These are phyloP conservation scores for Boeremia exigua DNA, from an alignment of 2,329 filamentous ascomycete genomes.

Conservation along the genomic window DNA sequence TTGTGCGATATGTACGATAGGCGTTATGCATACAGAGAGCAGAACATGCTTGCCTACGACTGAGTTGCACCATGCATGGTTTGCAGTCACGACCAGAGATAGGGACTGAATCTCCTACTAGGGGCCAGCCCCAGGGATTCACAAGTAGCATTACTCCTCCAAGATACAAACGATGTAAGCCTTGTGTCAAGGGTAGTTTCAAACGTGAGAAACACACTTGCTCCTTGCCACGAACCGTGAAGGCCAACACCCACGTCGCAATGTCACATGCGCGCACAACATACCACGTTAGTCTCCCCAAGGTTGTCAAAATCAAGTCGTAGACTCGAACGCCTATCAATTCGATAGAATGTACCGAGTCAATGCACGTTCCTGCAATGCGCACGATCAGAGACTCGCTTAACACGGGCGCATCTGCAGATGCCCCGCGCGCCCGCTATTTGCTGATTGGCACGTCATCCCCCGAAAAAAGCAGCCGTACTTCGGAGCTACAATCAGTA, in stretches of 20 bases:
- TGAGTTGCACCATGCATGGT: neutral
- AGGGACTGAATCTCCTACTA: neutral
- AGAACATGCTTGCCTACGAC: neutral
- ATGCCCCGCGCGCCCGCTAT: neutral
- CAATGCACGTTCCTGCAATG: neutral
- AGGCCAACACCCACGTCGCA: no score
- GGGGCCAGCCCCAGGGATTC: no score
- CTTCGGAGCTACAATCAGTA: conserved; percentile 14
- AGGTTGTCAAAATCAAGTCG: neutral
- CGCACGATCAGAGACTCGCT: neutral
- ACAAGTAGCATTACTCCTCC: no score
- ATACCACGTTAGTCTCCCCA: neutral
- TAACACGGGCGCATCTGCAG: conserved; percentile 9
- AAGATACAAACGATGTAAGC: no score
- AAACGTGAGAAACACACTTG: no score
- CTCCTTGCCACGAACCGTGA: no score
- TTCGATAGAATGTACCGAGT: no score
- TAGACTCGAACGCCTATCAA: neutral
- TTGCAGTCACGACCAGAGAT: neutral
- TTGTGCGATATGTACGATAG: conserved; percentile 10
- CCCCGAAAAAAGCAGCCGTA: conserved; percentile 25
- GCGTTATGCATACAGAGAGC: neutral
- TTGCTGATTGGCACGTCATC: conserved; percentile 23
- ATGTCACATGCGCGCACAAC: no score
- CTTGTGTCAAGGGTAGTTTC: no score